phyloP scores from a whole-genome alignment of 495 filamentous ascomycete genomes.

The Annulohypoxylon bovei region DNA sequence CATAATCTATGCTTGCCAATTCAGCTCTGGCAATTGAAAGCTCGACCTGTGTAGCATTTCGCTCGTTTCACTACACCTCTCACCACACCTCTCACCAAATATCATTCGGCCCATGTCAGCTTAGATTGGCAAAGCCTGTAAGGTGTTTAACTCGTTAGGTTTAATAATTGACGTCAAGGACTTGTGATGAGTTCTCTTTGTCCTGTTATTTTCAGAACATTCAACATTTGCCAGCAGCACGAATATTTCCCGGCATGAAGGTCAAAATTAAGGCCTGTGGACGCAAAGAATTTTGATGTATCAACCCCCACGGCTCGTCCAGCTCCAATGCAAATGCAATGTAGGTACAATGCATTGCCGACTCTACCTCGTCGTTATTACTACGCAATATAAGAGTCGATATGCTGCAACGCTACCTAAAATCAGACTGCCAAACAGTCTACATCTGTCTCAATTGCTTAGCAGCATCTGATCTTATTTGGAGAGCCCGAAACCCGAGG shows the following conservation, averaged over 20 bases:
- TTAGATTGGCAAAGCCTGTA: conserved; percentile 1
- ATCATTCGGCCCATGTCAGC: neutral
- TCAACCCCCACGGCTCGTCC: conserved; percentile 18
- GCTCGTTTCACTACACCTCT: neutral
- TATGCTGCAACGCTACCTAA: conserved; percentile 11
- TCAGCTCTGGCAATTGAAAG: conserved; percentile 1
- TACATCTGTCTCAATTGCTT: conserved; percentile 8
- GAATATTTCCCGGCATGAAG: conserved; percentile 29
- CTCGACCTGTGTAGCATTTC: neutral
- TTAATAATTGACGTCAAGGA: neutral
- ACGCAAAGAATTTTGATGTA: conserved; percentile 10
- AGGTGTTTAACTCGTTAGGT: conserved; percentile 6
- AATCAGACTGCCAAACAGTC: conserved; percentile 8
- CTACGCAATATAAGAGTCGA: conserved; percentile 14
- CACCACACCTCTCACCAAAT: neutral
- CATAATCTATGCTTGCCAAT: neutral
- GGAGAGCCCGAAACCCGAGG: conserved; percentile 11
- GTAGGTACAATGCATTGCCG: conserved; percentile 26
- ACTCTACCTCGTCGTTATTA: conserved; percentile 5
- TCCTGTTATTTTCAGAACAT: neutral
- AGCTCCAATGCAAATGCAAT: conserved; percentile 25
- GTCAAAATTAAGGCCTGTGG: conserved; percentile 10
- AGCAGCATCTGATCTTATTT: conserved; percentile 5
- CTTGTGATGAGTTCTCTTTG: neutral
- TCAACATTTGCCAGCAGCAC: conserved; percentile 12